Conservation (phyloP, 2,329 filamentous ascomycete genomes). For the Botrytis elliptica region DNA sequence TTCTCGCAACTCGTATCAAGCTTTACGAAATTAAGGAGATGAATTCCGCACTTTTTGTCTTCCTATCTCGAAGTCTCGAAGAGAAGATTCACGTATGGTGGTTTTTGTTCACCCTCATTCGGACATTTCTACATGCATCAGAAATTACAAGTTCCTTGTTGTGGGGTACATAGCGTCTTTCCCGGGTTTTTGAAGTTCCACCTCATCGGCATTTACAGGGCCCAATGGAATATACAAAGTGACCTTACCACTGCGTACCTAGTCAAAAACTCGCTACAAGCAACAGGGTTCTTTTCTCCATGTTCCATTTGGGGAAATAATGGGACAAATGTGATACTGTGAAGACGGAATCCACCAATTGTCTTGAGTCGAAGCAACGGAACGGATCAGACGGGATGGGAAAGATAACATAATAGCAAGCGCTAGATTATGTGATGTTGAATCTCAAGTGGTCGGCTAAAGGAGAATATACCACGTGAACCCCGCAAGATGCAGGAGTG, state of each 20-base stretch:
- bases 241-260: background rate
- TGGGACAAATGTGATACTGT: background rate
- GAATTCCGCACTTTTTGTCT: background rate
- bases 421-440: background rate
- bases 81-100: background rate
- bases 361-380: too few species aligned
- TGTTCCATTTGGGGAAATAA: background rate
- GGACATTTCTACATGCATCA: background rate
- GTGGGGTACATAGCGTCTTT: background rate
- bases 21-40: background rate
- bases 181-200: background rate
- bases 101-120: background rate
- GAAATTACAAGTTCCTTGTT: background rate
- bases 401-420: background rate
- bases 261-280: background rate
- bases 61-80: background rate
- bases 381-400: background rate
- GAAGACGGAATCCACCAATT: constrained; percentile 1
- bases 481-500: background rate
- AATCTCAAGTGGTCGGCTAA: background rate
- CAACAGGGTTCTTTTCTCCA: background rate
- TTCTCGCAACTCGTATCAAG: background rate
- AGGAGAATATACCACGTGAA: background rate
- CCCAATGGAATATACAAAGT: background rate
- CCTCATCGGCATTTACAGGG: background rate